These are phyloP conservation scores for Apiospora hydei DNA, from an alignment of 2,329 filamentous ascomycete species.

Conservation along the genomic window DNA sequence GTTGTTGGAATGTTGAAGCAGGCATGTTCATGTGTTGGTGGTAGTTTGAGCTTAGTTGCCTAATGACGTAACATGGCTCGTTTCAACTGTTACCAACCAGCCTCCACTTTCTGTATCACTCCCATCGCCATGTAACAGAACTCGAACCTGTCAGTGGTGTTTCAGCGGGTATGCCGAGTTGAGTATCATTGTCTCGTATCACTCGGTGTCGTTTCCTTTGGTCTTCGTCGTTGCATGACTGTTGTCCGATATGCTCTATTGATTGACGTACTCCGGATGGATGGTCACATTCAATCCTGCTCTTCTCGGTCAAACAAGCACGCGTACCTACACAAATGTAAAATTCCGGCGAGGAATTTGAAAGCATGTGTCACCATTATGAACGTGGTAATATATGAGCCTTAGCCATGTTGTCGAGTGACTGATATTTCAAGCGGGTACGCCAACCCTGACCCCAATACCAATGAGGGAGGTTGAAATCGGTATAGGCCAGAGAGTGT, in stretches of 20 bases:
- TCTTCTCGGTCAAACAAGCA: too few species aligned
- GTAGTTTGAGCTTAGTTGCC: constrained; percentile 5
- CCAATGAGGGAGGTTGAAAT: constrained; percentile 25
- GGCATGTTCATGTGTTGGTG: background rate
- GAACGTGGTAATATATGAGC: too few species aligned
- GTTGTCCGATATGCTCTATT: too few species aligned
- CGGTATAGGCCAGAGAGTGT: constrained; percentile 26
- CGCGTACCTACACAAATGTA: too few species aligned
- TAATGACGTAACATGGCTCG: constrained; percentile 2
- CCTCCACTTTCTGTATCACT: background rate
- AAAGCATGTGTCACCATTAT: too few species aligned
- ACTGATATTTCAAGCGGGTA: background rate
- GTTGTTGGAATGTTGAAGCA: background rate
- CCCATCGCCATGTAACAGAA: background rate
- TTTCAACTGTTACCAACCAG: background rate
- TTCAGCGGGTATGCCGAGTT: background rate
- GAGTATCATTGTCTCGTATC: background rate
- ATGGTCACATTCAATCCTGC: too few species aligned
- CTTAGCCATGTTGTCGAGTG: background rate
- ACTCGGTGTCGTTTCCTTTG: background rate
- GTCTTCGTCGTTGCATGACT: background rate
- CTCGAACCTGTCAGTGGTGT: background rate
- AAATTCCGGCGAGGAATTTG: too few species aligned
- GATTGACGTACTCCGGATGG: too few species aligned
- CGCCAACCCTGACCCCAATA: constrained; percentile 24